Evolutionary conservation across 805 yeast genomes (phyloP).

Genomic region (Lachancea sp.): DNA sequence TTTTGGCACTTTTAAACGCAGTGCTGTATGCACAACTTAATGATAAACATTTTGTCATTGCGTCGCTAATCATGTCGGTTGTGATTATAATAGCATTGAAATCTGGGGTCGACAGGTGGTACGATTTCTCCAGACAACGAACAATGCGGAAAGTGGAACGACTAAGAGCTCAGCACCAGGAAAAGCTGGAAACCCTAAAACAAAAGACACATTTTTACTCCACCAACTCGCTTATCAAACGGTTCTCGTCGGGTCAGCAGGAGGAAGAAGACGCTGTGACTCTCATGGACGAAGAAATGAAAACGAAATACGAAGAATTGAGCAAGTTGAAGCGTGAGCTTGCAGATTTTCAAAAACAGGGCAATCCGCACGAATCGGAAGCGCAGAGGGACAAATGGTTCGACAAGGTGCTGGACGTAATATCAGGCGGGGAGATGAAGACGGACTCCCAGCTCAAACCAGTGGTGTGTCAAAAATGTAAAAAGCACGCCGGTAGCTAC

Average conservation of each 20-base stretch:
- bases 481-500: slow-evolving; percentile 22
- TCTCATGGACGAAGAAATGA: slow-evolving; percentile 39
- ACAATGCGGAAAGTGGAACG: slow-evolving; percentile 24
- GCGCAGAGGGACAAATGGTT: slow-evolving; percentile 31
- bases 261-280: slow-evolving; percentile 41
- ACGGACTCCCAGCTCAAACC: slow-evolving; percentile 13
- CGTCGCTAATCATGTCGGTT: not conserved
- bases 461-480: slow-evolving; percentile 24
- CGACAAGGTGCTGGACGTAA: slow-evolving; percentile 26
- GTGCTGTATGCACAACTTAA: not conserved
- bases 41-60: slow-evolving; percentile 3
- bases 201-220: slow-evolving; percentile 66
- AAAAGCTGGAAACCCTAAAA: slow-evolving; percentile 61
- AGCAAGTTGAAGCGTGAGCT: slow-evolving; percentile 34
- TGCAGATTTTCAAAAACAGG: slow-evolving; percentile 16
- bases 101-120: slow-evolving; percentile 7
- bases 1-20: slow-evolving; percentile 1
- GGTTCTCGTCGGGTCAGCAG: slow-evolving; percentile 52
- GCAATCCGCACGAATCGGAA: slow-evolving; percentile 11
- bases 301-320: slow-evolving; percentile 34
- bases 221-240: slow-evolving; percentile 64
- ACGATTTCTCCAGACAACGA: slow-evolving; percentile 5
- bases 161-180: slow-evolving; percentile 42
- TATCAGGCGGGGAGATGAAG: slow-evolving; percentile 28
- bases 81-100: slow-evolving; percentile 3